phyloP scores from a whole-genome alignment of 495 filamentous ascomycete genomes.

The Aspergillus taichungensis region DNA sequence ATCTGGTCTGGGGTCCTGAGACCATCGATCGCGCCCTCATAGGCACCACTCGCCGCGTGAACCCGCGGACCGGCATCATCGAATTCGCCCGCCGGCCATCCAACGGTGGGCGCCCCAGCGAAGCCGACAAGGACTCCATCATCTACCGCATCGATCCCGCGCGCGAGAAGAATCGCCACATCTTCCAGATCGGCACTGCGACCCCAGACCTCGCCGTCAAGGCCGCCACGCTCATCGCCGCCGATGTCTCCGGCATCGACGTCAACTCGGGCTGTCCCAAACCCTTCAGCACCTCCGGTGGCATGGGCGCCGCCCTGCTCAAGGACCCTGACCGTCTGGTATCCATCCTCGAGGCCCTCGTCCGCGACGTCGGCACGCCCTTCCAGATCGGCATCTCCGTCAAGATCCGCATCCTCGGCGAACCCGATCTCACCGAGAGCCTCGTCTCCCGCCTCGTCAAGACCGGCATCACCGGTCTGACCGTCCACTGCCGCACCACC shows the following conservation, averaged over 20 bases:
- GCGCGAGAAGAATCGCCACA: conserved; percentile 59
- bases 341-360: conserved; percentile 71
- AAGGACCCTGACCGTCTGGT: conserved; percentile 73
- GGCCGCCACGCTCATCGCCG: conserved; percentile 73
- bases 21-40: conserved; percentile 87
- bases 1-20: conserved; percentile 96
- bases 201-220: conserved; percentile 71
- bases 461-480: conserved; percentile 87
- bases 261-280: conserved; percentile 97
- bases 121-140: conserved; percentile 52
- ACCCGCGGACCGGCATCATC: conserved; percentile 63
- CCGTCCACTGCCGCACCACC: conserved; percentile 90
- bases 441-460: conserved; percentile 65
- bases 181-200: conserved; percentile 89
- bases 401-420: conserved; percentile 86
- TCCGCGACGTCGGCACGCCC: conserved; percentile 62
- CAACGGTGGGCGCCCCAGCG: conserved; percentile 44
- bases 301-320: conserved; percentile 91
- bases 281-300: conserved; percentile 81
- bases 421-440: conserved; percentile 56
- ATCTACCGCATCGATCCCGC: conserved; percentile 78
- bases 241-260: conserved; percentile 86
- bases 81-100: conserved; percentile 75
- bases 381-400: conserved; percentile 87
- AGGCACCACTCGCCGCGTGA: conserved; percentile 66